Conservation (phyloP, 2,329 filamentous ascomycete genomes). For the Xylariaceae sp. region DNA sequence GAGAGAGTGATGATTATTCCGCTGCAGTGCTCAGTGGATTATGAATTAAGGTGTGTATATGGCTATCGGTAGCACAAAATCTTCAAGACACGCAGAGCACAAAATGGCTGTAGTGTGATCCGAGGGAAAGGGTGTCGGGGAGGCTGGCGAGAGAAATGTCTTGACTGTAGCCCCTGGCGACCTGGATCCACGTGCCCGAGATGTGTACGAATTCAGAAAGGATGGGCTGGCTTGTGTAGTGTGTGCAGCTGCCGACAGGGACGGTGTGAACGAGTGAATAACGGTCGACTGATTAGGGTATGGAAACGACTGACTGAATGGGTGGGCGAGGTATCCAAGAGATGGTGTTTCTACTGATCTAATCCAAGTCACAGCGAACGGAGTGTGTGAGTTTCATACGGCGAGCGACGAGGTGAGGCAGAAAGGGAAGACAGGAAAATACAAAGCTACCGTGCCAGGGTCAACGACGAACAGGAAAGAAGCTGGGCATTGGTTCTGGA, state of each 20-base stretch:
- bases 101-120: slow-evolving; percentile 5
- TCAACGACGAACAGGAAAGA: background rate
- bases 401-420: slow-evolving; percentile 1
- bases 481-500: slow-evolving; percentile 4
- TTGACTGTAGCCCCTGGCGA: slow-evolving; percentile 6
- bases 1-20: too few species aligned
- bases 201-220: slow-evolving; percentile 7
- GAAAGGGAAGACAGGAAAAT: slow-evolving; percentile 11
- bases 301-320: background rate
- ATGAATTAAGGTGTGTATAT: background rate
- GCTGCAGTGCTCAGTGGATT: too few species aligned
- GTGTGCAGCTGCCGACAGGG: slow-evolving; percentile 8
- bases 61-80: background rate
- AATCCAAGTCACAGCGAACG: background rate
- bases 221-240: slow-evolving; percentile 13
- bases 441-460: background rate
- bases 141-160: slow-evolving; percentile 6
- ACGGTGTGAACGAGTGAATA: slow-evolving; percentile 8
- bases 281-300: slow-evolving; percentile 10
- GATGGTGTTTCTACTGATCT: slow-evolving; percentile 2
- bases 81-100: background rate
- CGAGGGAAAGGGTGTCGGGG: slow-evolving; percentile 1
- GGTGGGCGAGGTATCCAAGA: too few species aligned
- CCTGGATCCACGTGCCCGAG: slow-evolving; percentile 12
- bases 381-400: too few species aligned